These are phyloP conservation scores for Dothistroma pini DNA, from an alignment of 2,329 filamentous ascomycete species.

Conservation along the genomic window DNA sequence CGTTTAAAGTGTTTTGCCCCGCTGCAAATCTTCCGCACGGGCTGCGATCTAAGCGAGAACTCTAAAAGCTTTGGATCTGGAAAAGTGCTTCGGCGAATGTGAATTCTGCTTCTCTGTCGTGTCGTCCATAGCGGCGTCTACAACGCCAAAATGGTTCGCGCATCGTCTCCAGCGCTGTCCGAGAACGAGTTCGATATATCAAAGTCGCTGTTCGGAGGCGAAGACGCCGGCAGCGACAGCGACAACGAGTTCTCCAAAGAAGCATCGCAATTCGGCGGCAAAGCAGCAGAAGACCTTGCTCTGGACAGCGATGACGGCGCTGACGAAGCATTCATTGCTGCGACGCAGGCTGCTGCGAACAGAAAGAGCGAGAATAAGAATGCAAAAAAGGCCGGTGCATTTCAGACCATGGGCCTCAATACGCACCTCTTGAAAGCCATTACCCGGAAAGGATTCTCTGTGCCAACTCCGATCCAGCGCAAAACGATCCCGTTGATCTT, in stretches of 20 bases:
- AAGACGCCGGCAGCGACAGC: constrained; percentile 54
- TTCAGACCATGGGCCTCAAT: constrained; percentile 91
- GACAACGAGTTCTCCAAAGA: constrained; percentile 21
- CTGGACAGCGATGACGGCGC: constrained; percentile 31
- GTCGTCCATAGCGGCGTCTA: not conserved
- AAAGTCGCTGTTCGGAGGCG: constrained; percentile 55
- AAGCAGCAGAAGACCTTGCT: constrained; percentile 8
- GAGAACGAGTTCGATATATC: constrained; percentile 92
- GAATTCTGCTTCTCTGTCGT: not conserved
- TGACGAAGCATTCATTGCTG: constrained; percentile 77
- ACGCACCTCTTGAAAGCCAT: constrained; percentile 84
- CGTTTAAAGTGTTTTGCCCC: not conserved
- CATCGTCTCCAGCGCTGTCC: constrained; percentile 75
- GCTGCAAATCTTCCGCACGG: not conserved
- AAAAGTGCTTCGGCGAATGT: constrained; percentile 1
- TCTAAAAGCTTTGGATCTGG: not conserved
- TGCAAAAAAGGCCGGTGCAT: constrained; percentile 93
- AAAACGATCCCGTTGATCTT: constrained; percentile 93
- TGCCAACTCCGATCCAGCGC: constrained; percentile 94
- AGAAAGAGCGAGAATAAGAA: constrained; percentile 77
- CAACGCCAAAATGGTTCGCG: constrained; percentile 40
- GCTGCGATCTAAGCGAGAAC: not conserved
- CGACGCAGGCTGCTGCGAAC: constrained; percentile 81
- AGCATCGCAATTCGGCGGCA: constrained; percentile 6
- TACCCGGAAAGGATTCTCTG: constrained; percentile 86